Evolutionary conservation across 495 filamentous ascomycete species (phyloP), one percentile per base, ranked within the genome.

Genomic region (Lasiosphaeria miniovina): DNA sequence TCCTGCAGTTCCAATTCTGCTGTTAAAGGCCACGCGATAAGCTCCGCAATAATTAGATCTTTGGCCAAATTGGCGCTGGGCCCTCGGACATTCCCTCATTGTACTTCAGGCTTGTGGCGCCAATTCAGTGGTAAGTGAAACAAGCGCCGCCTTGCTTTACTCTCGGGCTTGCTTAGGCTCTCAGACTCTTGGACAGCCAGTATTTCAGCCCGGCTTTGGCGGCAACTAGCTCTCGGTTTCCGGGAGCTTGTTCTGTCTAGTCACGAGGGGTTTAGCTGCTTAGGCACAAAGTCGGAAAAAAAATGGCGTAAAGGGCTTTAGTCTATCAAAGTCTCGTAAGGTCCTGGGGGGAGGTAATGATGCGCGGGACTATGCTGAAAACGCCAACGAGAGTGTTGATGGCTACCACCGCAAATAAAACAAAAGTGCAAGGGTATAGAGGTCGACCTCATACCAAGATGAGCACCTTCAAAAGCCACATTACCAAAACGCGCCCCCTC

Each of bases 361-460:
- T 56, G 58, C 49, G 38, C 52, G 58, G 54, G 61, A 54, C 64
- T 62, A 61, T 65, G 61, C 59, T 65, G 58, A 63, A 68, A 68
- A 55, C 51, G 48, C 58, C 65, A 61, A 63, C 59, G 54, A 24
- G 24, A 55, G 52, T 43, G 58, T 52, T 49, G 51, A 58, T 62
- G 51, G 60, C 59, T 0, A 31, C 12, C 17, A 57, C 31, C 41
- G 31, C 45, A 35, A 31, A 14, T 35, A 40, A 54, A 55, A 60
- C 53, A 52, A 53, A 36, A 59, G 59, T 55, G 64, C 55, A 53
- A 46, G 34, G 66, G 67, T 67, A 69, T 67, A 69, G 64, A 69
- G 57, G 50, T 36, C 57, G 24, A 6, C 54, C 24, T 24, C 24
- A 24, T 24, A 24, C 24, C 24, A 24, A 24, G 24, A 24, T 24